Conservation (phyloP, 2,329 filamentous ascomycete species). For the Thermoascus crustaceus region DNA sequence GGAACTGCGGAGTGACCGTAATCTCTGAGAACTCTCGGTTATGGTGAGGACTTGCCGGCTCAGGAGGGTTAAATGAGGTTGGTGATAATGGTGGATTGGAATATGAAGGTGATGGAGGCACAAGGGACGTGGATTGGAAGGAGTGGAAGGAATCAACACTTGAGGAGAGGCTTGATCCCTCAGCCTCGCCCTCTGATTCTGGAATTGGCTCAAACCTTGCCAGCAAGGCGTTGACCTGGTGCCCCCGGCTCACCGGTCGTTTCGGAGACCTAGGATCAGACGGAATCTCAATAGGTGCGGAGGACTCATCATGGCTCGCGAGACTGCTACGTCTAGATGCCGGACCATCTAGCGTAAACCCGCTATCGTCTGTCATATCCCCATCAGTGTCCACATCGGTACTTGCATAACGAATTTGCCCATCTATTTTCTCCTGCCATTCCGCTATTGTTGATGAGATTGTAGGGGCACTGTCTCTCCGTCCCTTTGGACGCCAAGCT, state of each 20-base stretch:
- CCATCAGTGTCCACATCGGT: conserved; percentile 27
- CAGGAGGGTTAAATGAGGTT: conserved; percentile 12
- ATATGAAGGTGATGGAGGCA: conserved; percentile 11
- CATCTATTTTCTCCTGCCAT: conserved; percentile 11
- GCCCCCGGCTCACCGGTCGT: conserved; percentile 22
- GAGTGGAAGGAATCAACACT: conserved; percentile 39
- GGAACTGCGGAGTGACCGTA: conserved; percentile 17
- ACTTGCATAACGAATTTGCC: conserved; percentile 17
- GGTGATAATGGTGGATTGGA: conserved; percentile 13
- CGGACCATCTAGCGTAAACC: neutral
- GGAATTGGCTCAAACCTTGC: conserved; percentile 30
- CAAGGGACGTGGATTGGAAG: conserved; percentile 14
- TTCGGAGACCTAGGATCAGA: conserved; percentile 8
- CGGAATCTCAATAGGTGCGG: conserved; percentile 5
- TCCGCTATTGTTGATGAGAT: conserved; percentile 11
- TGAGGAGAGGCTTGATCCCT: conserved; percentile 24
- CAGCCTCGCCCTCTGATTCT: conserved; percentile 19
- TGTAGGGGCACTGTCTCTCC: conserved; percentile 28
- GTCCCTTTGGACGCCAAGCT: conserved; percentile 58
- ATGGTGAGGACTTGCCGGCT: conserved; percentile 11
- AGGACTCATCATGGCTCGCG: neutral
- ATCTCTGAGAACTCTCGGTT: conserved; percentile 21
- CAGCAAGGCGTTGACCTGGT: conserved; percentile 28
- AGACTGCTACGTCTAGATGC: neutral
- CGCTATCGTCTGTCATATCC: conserved; percentile 24